Evolutionary conservation across 345 rosid species (phyloP).

Genomic region (Citrus cavaleriei): DNA sequence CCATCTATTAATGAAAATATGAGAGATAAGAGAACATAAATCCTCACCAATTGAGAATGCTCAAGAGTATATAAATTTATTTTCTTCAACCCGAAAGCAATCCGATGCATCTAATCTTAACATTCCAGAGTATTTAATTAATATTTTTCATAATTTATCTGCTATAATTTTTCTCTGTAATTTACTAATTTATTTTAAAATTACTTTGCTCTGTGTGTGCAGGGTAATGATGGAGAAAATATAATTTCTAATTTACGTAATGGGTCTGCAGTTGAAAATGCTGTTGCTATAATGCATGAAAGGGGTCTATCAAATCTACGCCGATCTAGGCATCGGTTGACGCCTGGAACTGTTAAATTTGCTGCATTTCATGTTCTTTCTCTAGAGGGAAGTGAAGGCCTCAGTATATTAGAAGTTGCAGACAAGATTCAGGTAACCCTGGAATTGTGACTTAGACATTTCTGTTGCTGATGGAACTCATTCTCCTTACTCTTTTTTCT

Average conservation of each 20-base stretch:
- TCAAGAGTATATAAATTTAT: background rate
- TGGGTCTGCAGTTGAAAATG: conserved; percentile 83
- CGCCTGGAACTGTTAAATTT: conserved; percentile 93
- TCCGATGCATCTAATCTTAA: background rate
- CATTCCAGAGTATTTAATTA: background rate
- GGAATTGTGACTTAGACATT: background rate
- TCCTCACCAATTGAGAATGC: background rate
- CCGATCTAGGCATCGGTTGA: conserved; percentile 88
- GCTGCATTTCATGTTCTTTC: conserved; percentile 91
- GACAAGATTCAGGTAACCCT: conserved; percentile 81
- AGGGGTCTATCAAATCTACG: conserved; percentile 66
- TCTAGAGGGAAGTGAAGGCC: conserved; percentile 70
- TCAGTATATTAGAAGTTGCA: conserved; percentile 80
- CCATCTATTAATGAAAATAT: too few relatives aligned
- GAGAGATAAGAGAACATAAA: too few relatives aligned
- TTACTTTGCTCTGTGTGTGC: conserved; percentile 4
- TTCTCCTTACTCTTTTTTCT: background rate
- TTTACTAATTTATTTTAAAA: background rate
- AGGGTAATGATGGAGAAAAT: conserved; percentile 70
- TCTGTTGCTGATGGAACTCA: background rate
- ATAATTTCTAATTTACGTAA: conserved; percentile 63
- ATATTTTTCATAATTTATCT: background rate
- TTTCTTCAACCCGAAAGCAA: background rate
- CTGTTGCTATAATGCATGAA: conserved; percentile 84
- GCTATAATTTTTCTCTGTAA: background rate